Percentiles rank a stretch among this genome's conserved stretches.
These are phyloP conservation scores for Eurotiales sp. DNA, from an alignment of 2,329 filamentous ascomycete species.

Conservation along the genomic window DNA sequence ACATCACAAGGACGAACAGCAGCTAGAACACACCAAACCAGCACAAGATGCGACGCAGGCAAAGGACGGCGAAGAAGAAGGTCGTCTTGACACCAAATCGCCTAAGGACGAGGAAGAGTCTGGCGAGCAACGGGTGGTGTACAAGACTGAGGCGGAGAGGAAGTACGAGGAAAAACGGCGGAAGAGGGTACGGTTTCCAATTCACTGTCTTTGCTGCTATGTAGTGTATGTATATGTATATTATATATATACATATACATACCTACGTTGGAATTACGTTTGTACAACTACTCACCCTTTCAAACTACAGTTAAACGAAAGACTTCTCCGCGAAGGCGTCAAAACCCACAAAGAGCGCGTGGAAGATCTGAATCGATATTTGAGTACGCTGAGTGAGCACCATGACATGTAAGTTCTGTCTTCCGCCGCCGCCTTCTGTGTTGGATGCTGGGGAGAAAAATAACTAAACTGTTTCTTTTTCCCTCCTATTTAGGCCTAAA, in stretches of 20 bases:
- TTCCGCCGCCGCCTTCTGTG: background rate
- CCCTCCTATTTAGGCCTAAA: conserved; percentile 25
- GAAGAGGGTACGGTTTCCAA: conserved; percentile 64
- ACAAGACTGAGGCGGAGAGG: conserved; percentile 81
- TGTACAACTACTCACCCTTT: too few relatives aligned
- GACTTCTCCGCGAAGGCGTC: conserved; percentile 76
- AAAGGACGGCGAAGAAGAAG: background rate
- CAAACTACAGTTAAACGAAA: conserved; percentile 74
- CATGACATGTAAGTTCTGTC: conserved; percentile 73
- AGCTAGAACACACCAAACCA: too few relatives aligned
- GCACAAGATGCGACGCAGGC: background rate
- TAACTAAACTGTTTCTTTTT: too few relatives aligned
- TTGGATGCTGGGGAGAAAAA: too few relatives aligned
- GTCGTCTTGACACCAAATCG: background rate
- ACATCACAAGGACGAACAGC: too few relatives aligned
- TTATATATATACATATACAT: too few relatives aligned
- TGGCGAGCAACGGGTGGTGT: conserved; percentile 24
- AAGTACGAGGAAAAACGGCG: conserved; percentile 74
- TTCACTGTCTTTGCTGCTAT: too few relatives aligned
- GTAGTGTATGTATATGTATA: too few relatives aligned
- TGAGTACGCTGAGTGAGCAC: conserved; percentile 89
- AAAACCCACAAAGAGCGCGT: conserved; percentile 98
- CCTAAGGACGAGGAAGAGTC: conserved; percentile 15
- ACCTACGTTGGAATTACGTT: too few relatives aligned
- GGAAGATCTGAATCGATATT: conserved; percentile 89